Evolutionary conservation across 164 flowering plant species (phyloP).

Genomic region (Saururus chinensis): DNA sequence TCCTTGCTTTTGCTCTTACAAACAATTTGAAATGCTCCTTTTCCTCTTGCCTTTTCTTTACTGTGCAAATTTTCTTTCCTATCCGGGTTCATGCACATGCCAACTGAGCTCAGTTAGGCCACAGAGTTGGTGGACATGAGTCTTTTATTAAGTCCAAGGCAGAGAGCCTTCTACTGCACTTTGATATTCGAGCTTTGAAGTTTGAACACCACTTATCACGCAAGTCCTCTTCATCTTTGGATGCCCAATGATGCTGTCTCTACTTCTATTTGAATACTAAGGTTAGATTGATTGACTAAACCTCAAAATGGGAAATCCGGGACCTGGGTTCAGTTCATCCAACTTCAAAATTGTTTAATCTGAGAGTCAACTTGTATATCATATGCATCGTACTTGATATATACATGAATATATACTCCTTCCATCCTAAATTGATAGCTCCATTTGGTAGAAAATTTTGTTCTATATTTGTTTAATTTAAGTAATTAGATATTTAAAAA

Average conservation of each 20-base stretch:
- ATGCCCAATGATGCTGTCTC: conserved; percentile 4
- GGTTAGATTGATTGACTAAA: neutral
- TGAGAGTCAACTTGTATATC: too few relatives aligned
- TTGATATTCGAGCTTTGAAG: conserved; percentile 24
- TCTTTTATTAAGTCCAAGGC: conserved; percentile 8
- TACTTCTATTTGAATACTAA: neutral
- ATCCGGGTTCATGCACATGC: conserved; percentile 5
- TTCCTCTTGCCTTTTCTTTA: neutral
- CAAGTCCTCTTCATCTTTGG: conserved; percentile 3
- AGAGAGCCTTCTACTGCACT: conserved; percentile 3
- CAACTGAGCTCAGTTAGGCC: conserved; percentile 4
- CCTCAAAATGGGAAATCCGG: neutral
- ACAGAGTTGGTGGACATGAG: conserved; percentile 5
- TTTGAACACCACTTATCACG: neutral
- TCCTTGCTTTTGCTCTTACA: conserved; percentile 2
- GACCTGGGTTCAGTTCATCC: neutral
- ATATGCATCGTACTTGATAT: too few relatives aligned
- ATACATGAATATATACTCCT: too few relatives aligned
- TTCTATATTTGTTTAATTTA: too few relatives aligned
- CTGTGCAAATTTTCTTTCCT: neutral
- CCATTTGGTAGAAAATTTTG: too few relatives aligned
- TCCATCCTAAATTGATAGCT: too few relatives aligned
- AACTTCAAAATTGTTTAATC: too few relatives aligned
- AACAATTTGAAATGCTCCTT: neutral
- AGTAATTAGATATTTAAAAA: too few relatives aligned